These are phyloP conservation scores for Rubia balearica DNA, from an alignment of 305 asterid species.

Conservation along the genomic window DNA sequence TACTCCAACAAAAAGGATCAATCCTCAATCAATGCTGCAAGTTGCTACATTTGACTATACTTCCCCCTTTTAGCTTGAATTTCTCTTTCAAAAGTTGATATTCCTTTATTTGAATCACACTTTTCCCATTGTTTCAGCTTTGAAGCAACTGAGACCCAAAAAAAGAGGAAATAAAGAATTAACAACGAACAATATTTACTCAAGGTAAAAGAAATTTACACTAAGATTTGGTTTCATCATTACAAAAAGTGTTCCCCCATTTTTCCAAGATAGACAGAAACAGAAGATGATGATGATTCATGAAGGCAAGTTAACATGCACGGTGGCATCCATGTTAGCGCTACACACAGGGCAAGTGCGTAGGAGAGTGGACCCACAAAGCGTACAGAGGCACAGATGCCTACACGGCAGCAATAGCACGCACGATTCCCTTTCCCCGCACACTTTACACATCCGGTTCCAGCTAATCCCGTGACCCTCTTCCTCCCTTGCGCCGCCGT, in stretches of 20 bases:
- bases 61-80: too few species aligned
- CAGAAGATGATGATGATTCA: constrained; percentile 6
- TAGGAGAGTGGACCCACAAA: constrained; percentile 49
- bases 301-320: constrained; percentile 68
- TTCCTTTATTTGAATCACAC: neutral
- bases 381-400: constrained; percentile 66
- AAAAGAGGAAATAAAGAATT: constrained; percentile 26
- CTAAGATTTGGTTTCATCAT: constrained; percentile 3
- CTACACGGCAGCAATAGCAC: constrained; percentile 82
- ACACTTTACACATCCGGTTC: constrained; percentile 38
- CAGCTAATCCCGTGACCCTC: neutral
- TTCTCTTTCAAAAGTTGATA: neutral
- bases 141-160: neutral
- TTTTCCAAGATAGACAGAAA: neutral
- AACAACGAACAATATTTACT: constrained; percentile 23
- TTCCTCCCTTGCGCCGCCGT: constrained; percentile 15
- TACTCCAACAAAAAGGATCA: neutral
- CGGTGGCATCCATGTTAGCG: constrained; percentile 49
- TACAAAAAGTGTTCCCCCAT: constrained; percentile 23
- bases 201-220: constrained; percentile 36
- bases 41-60: too few species aligned
- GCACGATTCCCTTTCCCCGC: constrained; percentile 66
- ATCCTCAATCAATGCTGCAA: too few species aligned
- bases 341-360: constrained; percentile 68
- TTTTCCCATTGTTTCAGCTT: neutral